Conservation (phyloP, 2,329 filamentous ascomycete species). For the Monosporascus ibericus region DNA sequence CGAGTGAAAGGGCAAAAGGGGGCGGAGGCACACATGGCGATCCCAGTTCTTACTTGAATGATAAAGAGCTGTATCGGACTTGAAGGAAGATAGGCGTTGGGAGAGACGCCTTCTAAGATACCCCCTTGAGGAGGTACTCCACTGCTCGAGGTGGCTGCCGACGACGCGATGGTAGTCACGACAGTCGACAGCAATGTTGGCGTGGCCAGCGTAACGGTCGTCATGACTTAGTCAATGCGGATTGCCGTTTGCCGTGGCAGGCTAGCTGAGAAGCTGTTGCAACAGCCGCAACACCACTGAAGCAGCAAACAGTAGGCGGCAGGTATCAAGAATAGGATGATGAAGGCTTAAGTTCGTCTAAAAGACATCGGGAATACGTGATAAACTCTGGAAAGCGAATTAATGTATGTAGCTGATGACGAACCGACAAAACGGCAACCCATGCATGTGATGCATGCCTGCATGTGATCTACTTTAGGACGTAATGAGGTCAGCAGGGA, state of each 20-base stretch:
- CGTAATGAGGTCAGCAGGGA: too few relatives aligned
- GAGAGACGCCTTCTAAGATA: conserved; percentile 65
- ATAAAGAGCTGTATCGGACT: conserved; percentile 73
- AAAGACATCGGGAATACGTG: too few relatives aligned
- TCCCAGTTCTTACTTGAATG: conserved; percentile 49
- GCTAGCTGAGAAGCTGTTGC: too few relatives aligned
- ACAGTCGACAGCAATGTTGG: conserved; percentile 15
- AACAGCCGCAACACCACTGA: neutral
- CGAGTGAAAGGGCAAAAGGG: neutral
- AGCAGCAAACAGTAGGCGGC: neutral
- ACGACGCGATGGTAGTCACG: conserved; percentile 16
- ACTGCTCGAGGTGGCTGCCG: conserved; percentile 23
- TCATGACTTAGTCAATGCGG: conserved; percentile 8
- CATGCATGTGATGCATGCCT: too few relatives aligned
- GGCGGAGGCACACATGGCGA: neutral
- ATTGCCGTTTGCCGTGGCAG: too few relatives aligned
- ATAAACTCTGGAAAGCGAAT: too few relatives aligned
- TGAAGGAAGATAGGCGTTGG: conserved; percentile 60
- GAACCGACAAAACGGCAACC: too few relatives aligned
- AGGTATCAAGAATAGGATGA: too few relatives aligned
- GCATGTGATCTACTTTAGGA: too few relatives aligned
- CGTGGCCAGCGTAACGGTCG: conserved; percentile 15
- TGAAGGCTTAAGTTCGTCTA: too few relatives aligned
- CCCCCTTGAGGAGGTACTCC: conserved; percentile 45
- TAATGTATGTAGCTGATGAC: too few relatives aligned